Base-by-base conservation (phyloP, 306 rosid genomes). In the Prunus mira region DNA sequence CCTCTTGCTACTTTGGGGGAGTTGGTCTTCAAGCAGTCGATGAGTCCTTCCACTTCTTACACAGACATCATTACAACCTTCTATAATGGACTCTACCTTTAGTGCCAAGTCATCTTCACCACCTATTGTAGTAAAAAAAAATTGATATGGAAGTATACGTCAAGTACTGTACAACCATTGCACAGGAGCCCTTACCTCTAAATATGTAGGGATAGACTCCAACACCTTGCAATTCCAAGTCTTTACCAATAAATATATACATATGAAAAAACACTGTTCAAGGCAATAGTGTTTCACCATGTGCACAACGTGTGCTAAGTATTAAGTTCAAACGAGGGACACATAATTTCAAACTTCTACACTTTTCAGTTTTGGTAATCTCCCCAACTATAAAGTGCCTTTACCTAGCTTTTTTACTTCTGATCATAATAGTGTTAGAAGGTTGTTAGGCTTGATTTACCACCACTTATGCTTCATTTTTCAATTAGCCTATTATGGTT, bases 71-170 rank as follows among this genome's bases (percentile, higher is more conserved):
- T 85, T 88, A 70, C 89, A 91, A 19, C 93, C 89, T 72, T 91
- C 96, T 52, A 89, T 73, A n/a, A 91, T 75, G 74, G 89, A 77
- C 49, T 93, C 97, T 66, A 93, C 75, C 89, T 84, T 85, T 34
- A 81, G 62, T 60, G 74, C 87, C 43, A 88, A 83, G 78, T 84
- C 84, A 78, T 87, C 95, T 77, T 89, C 88, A 69, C 84, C 84
- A 65, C 83, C 97, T 89, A 79, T 71, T 25, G 74, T 65, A 67
- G 80, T 75, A 70, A 82, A 80, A 74, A 74, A 74, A 76, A 65
- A 38, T 47, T 69, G 20, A 20, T 55, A 76, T 27, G 62, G 64
- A 56, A 45, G 51, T 67, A 69, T 57, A 56, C 12, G 12, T 56
- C 62, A 56, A 22, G 13, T 56, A 38, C 43, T 1, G 43, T 38